Percentiles rank a stretch among this genome's conserved stretches.
Evolutionary conservation across 1,139 yeast genomes (phyloP).

Genomic region (Taphrina deformans): DNA sequence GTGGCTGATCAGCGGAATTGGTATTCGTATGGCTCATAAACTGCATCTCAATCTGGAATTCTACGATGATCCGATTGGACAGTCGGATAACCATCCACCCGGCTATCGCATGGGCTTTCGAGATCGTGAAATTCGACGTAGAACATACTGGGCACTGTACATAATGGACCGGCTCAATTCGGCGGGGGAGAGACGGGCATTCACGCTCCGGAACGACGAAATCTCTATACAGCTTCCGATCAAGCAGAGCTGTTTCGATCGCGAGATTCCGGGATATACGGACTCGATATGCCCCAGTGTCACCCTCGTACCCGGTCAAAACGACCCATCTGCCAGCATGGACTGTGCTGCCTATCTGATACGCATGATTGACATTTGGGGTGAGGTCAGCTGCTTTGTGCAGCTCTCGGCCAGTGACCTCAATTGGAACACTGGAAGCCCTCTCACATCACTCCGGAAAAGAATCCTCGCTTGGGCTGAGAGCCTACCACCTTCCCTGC

Average conservation of each 20-base stretch:
- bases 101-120: constrained; percentile 40
- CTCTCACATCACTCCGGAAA: background rate
- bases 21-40: constrained; percentile 47
- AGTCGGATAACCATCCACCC: background rate
- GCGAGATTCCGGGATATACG: constrained; percentile 43
- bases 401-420: constrained; percentile 20
- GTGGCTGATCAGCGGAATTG: constrained; percentile 46
- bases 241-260: constrained; percentile 43
- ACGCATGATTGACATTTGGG: constrained; percentile 31
- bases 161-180: constrained; percentile 47
- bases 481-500: constrained; percentile 38
- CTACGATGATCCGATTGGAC: constrained; percentile 41
- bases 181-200: constrained; percentile 45
- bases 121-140: constrained; percentile 46
- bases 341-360: constrained; percentile 21
- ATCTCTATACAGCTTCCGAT: constrained; percentile 45
- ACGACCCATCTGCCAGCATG: constrained; percentile 11
- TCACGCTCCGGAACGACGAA: constrained; percentile 42
- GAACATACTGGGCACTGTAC: constrained; percentile 48
- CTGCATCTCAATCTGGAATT: constrained; percentile 45
- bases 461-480: constrained; percentile 16
- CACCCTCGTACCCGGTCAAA: background rate
- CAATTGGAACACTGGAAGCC: constrained; percentile 7
- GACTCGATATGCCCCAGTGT: constrained; percentile 40
- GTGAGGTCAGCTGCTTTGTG: constrained; percentile 32